Base-by-base conservation (phyloP, 2,329 filamentous ascomycete genomes). In the Cytospora schulzeri region DNA sequence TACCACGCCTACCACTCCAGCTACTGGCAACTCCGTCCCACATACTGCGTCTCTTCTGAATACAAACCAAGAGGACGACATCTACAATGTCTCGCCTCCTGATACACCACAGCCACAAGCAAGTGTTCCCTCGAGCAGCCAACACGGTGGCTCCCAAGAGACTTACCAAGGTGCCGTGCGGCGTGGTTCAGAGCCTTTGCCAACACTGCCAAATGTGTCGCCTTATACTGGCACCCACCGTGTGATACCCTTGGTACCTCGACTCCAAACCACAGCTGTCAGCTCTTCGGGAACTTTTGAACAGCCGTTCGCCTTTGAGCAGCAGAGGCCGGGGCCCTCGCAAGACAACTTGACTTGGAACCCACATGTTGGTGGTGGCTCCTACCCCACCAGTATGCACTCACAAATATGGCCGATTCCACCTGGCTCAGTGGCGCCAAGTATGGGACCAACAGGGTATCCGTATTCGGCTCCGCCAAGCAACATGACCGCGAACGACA, bases 81-180 rank as follows among this genome's bases (percentile, higher is more conserved):
- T 83, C 4, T 83, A 83, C 69, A 77, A 81, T 64, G 79, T 79
- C 5, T 81, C 81, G 2, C 81, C 81, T 0, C 80, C 79, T 2
- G 75, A 71, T 14, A 81, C 80, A 0, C 81, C 81, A 5, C 67
- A 68, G 8, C 61, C 67, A 14, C 68, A 68, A 52, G 56, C 50
- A 24, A 59, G 62, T 38, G 35, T 48, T 59, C 15, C 58, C 59
- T 4, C 67, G 66, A 55, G 70, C 66, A 28, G 66, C 38, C 51
- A 67, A 62, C 50, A 58, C 57, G 33, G 63, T 61, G 55, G 71
- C 26, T 57, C 31, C 22, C 57, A 70, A 50, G 58, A 62, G 28
- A 57, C 19, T 14, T 41, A 54, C 12, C 55, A 41, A n/a, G 35
- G 57, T 11, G 26, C 35, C 38, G 3, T 53, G 41, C 62, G 51